Evolutionary conservation across 345 rosid species (phyloP).

Genomic region (Hevea brasiliensis): DNA sequence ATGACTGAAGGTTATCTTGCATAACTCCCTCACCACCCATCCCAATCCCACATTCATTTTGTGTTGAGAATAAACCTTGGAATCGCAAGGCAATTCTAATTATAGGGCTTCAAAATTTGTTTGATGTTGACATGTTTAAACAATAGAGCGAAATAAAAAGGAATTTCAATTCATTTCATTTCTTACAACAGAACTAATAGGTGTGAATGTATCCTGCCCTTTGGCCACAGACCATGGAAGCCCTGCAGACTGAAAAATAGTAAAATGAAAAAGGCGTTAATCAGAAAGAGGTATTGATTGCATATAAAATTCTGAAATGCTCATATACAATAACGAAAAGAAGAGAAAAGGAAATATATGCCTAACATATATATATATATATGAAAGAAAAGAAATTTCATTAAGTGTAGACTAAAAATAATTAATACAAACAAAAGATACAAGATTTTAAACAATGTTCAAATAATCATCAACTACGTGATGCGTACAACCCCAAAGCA

Average conservation of each 20-base stretch:
- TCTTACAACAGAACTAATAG: slow-evolving; percentile 86
- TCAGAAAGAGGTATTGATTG: not conserved
- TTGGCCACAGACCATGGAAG: slow-evolving; percentile 95
- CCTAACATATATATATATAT: no score
- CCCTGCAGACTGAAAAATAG: slow-evolving; percentile 66
- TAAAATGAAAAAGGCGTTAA: slow-evolving; percentile 9
- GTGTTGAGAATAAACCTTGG: not conserved
- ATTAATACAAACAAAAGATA: no score
- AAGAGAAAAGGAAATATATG: not conserved
- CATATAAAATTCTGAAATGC: not conserved
- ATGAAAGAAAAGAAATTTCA: no score
- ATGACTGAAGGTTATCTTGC: not conserved
- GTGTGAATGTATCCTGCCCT: slow-evolving; percentile 93
- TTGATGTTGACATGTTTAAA: not conserved
- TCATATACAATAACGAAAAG: not conserved
- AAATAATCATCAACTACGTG: no score
- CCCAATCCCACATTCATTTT: not conserved
- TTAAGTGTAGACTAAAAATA: no score
- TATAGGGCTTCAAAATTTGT: not conserved
- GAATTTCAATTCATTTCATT: slow-evolving; percentile 22
- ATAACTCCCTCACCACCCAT: not conserved
- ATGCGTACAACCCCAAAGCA: no score
- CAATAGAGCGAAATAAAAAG: slow-evolving; percentile 7
- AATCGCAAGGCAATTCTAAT: not conserved
- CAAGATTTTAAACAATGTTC: no score